A percentile compares a stretch with the other conserved stretches of the same genome.
These are phyloP conservation scores for Colletotrichum sp. DNA, from an alignment of 2,329 filamentous ascomycete genomes.

Conservation along the genomic window DNA sequence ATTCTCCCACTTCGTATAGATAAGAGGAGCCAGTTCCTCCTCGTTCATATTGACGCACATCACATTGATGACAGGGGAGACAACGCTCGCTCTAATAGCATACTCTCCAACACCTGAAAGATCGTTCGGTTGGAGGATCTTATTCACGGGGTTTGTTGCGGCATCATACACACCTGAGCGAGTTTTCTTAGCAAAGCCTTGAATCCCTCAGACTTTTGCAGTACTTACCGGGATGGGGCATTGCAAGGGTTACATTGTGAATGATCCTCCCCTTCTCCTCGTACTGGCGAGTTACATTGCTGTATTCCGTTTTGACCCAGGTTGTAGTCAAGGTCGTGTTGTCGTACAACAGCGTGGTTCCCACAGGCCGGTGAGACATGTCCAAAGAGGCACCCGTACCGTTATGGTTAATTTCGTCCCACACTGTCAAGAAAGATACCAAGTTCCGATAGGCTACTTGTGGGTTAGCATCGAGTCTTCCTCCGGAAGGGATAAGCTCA, in stretches of 20 bases:
- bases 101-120: constrained; percentile 73
- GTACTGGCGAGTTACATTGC: constrained; percentile 58
- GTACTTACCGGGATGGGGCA: constrained; percentile 68
- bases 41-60: constrained; percentile 71
- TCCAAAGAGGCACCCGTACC: constrained; percentile 45
- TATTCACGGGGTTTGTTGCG: constrained; percentile 64
- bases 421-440: constrained; percentile 62
- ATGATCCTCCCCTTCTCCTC: constrained; percentile 60
- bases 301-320: constrained; percentile 67
- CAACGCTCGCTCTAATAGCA: constrained; percentile 69
- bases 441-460: constrained; percentile 69
- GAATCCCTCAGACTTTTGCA: neutral
- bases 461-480: neutral
- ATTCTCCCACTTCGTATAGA: constrained; percentile 66
- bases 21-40: constrained; percentile 65
- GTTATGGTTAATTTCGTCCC: constrained; percentile 52
- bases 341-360: constrained; percentile 69
- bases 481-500: constrained; percentile 24
- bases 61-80: constrained; percentile 74
- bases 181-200: neutral
- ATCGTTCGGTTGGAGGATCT: constrained; percentile 72
- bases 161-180: constrained; percentile 63
- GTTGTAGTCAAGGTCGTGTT: constrained; percentile 74
- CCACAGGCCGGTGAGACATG: constrained; percentile 57
- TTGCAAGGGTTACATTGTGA: constrained; percentile 79